These are phyloP conservation scores for Cutaneotrichosporon sp. DNA, from an alignment of 1,284 basidiomycete species.

Conservation along the genomic window DNA sequence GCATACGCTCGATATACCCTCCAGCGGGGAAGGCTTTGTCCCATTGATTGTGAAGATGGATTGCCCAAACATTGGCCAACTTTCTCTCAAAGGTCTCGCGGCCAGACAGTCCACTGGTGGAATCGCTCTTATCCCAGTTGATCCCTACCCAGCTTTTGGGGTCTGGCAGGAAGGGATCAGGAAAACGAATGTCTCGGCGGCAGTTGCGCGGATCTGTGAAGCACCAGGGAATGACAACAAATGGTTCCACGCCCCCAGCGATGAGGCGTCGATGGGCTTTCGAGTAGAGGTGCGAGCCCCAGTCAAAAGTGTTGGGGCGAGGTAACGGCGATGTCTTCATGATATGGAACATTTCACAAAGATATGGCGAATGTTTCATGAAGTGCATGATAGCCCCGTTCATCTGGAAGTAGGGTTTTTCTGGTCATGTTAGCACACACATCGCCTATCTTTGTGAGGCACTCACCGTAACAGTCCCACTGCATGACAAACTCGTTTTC, in stretches of 20 bases:
- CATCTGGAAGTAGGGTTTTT: constrained; percentile 77
- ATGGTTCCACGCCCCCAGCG: constrained; percentile 65
- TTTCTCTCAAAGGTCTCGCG: constrained; percentile 55
- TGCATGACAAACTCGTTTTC: constrained; percentile 92
- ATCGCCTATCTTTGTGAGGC: background rate
- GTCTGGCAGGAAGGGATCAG: constrained; percentile 75
- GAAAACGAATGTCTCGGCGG: constrained; percentile 80
- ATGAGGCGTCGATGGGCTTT: constrained; percentile 79
- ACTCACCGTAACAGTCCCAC: constrained; percentile 90
- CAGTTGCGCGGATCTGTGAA: constrained; percentile 84
- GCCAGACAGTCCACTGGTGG: constrained; percentile 31
- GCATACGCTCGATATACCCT: constrained; percentile 74
- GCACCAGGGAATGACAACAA: constrained; percentile 86
- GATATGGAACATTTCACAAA: constrained; percentile 88
- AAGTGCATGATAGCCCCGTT: constrained; percentile 95
- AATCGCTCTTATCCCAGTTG: constrained; percentile 60
- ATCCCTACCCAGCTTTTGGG: constrained; percentile 56
- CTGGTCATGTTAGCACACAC: constrained; percentile 45
- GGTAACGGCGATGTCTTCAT: constrained; percentile 72
- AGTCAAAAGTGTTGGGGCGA: constrained; percentile 72
- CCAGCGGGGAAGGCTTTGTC: constrained; percentile 66
- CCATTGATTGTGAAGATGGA: constrained; percentile 94
- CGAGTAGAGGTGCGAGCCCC: constrained; percentile 83
- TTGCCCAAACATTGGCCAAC: constrained; percentile 68
- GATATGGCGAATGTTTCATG: constrained; percentile 75